Conservation (phyloP, 2,329 filamentous ascomycete genomes). For the Fusarium verrucosum region DNA sequence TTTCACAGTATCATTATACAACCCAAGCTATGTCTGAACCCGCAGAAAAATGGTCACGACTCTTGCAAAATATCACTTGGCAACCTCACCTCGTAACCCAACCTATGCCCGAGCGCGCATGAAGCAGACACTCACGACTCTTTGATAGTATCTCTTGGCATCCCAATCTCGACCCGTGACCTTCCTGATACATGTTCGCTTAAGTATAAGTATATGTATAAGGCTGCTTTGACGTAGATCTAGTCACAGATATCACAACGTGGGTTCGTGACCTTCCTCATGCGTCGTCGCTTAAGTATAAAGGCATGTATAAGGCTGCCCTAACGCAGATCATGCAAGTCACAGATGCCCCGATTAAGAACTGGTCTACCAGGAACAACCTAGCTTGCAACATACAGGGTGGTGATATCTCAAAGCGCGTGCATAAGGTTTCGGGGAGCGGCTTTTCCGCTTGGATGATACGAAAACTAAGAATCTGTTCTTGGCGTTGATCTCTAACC, state of each 20-base stretch:
- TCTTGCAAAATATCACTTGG: too few species aligned
- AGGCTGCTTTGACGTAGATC: neutral
- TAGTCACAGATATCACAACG: neutral
- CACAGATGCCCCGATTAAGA: neutral
- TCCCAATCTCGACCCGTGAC: neutral
- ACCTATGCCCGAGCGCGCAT: too few species aligned
- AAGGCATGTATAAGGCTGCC: neutral
- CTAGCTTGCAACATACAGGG: neutral
- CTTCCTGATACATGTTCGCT: constrained; percentile 5
- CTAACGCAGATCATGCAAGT: neutral
- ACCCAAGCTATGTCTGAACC: too few species aligned
- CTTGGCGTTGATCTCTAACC: constrained; percentile 2
- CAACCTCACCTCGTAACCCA: too few species aligned
- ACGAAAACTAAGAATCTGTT: neutral
- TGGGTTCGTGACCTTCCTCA: neutral
- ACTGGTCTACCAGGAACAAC: neutral
- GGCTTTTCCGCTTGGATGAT: neutral
- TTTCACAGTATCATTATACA: too few species aligned
- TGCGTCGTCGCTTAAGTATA: constrained; percentile 2
- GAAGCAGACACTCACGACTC: too few species aligned
- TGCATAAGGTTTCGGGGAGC: constrained; percentile 2
- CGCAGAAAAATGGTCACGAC: too few species aligned
- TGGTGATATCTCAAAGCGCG: neutral
- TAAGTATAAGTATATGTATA: neutral
- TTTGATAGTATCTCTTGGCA: too few species aligned